A percentile compares a stretch with the other conserved stretches of the same genome.
Conservation (phyloP, 129 eudicot species). For the Dittrichia graveolens region DNA sequence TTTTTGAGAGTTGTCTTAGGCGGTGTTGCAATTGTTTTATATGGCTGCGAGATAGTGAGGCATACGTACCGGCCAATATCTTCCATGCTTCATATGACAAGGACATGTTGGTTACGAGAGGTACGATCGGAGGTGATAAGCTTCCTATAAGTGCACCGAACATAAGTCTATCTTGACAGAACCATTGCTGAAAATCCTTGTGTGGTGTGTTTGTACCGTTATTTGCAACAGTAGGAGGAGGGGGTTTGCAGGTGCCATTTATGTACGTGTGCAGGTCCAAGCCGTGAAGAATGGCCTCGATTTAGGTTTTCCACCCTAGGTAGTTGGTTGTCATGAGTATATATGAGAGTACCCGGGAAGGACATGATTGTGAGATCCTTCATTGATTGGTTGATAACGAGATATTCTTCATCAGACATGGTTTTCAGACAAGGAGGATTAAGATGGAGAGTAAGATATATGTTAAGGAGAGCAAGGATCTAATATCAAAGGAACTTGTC, state of each 20-base stretch:
- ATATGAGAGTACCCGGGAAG: background rate
- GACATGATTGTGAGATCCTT: background rate
- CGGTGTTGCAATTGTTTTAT: background rate
- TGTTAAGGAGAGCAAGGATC: background rate
- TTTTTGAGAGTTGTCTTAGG: background rate
- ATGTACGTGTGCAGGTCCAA: background rate
- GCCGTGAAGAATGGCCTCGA: background rate
- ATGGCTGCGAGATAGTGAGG: background rate
- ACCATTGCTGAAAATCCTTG: background rate
- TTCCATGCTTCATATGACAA: background rate
- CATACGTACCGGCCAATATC: background rate
- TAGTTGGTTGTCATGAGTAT: constrained; percentile 5
- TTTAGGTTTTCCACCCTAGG: background rate
- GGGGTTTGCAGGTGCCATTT: background rate
- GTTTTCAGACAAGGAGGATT: background rate
- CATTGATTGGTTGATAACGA: background rate
- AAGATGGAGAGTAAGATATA: background rate
- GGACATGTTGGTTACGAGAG: background rate
- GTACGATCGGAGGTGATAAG: background rate
- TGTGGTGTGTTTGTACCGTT: background rate
- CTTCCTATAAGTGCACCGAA: background rate
- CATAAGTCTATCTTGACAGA: background rate
- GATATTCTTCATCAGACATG: background rate
- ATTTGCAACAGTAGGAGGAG: background rate
- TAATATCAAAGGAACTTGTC: background rate